phyloP scores from a whole-genome alignment of 305 asterid species.

The Caryopteris hybrid region DNA sequence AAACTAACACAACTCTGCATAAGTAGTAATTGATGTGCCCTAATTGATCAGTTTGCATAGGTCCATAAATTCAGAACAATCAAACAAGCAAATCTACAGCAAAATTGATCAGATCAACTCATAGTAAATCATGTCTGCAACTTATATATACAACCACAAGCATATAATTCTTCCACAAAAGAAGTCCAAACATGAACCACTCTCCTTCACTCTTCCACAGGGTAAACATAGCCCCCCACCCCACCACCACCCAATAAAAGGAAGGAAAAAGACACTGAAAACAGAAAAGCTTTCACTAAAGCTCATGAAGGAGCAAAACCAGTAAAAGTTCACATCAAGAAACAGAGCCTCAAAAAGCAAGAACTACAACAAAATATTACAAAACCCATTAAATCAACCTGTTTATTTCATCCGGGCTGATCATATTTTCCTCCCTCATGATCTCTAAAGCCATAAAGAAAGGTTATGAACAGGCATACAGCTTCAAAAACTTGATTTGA shows the following conservation, averaged over 20 bases:
- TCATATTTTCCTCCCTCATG: conserved; percentile 33
- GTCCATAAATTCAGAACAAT: background rate
- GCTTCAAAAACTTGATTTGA: background rate
- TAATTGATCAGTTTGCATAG: background rate
- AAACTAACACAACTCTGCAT: background rate
- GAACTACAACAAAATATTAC: background rate
- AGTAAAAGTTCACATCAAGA: conserved; percentile 1
- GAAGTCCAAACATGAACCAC: background rate
- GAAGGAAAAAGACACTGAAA: background rate
- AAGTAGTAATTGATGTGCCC: background rate
- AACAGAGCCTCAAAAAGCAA: background rate
- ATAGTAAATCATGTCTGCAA: background rate
- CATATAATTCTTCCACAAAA: background rate
- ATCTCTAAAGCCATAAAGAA: conserved; percentile 6
- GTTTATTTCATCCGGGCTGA: conserved; percentile 27
- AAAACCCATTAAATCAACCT: conserved; percentile 32
- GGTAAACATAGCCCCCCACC: background rate
- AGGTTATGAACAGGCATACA: background rate
- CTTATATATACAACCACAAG: background rate
- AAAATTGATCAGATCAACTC: background rate
- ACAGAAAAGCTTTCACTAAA: background rate
- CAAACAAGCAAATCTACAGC: background rate
- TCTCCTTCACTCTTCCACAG: background rate
- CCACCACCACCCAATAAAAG: background rate
- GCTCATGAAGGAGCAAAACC: background rate